phyloP scores from a whole-genome alignment of 129 eudicot genomes.

The Cynara cardunculus region DNA sequence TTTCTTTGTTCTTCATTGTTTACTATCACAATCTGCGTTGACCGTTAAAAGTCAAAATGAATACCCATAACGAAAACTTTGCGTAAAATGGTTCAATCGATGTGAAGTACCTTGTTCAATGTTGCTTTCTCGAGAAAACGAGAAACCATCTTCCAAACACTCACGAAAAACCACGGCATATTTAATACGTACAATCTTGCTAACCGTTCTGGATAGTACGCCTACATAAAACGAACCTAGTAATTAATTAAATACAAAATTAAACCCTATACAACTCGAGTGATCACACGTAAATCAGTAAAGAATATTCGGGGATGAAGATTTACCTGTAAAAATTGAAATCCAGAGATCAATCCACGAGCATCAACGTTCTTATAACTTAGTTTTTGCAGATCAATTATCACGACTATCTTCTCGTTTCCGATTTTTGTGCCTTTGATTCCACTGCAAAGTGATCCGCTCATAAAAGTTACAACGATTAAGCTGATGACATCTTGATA shows the following conservation, averaged over 20 bases:
- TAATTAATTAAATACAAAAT: not conserved
- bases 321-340: conserved; percentile 54
- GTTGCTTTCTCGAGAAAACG: conserved; percentile 42
- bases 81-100: not conserved
- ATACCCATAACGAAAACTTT: not conserved
- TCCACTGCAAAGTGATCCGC: conserved; percentile 20
- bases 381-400: conserved; percentile 37
- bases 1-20: conserved; percentile 33
- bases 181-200: conserved; percentile 36
- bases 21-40: conserved; percentile 34
- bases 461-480: too few relatives aligned
- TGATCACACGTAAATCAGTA: not conserved
- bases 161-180: conserved; percentile 45
- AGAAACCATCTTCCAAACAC: conserved; percentile 43
- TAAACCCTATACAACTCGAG: not conserved
- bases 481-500: not conserved
- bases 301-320: not conserved
- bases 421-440: conserved; percentile 41
- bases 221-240: conserved; percentile 9
- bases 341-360: conserved; percentile 41
- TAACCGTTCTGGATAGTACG: conserved; percentile 49
- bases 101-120: conserved; percentile 34
- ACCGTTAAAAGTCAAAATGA: not conserved
- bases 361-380: conserved; percentile 38
- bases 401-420: conserved; percentile 40